Evolutionary conservation across 1,284 basidiomycete genomes (phyloP), one percentile per base, ranked within the genome.

Genomic region (Naganishia sp.): DNA sequence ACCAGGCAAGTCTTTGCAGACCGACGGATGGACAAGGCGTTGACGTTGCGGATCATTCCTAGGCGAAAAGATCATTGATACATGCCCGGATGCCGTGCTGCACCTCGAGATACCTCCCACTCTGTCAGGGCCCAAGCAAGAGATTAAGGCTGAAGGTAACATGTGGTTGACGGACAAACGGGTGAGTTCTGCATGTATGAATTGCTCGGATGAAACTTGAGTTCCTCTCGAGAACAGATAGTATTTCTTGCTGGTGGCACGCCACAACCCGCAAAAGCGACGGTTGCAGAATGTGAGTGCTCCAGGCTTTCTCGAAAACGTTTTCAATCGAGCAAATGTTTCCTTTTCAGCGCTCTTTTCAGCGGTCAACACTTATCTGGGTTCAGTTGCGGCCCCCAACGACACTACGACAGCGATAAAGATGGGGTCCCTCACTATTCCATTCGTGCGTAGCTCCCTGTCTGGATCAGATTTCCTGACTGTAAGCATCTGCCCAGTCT

Each of bases 121-220:
- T 16, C 16, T 61, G 7, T 36, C 48, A 31, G 57, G 57, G 1
- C 57, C 57, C 21, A 61, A 61, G 39, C 48, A 49, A 36, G 33
- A 48, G 48, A 42, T 52, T 3, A 50, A 43, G 57, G 44, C 16
- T 13, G 23, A 50, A 18, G 48, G 46, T 11, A 50, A 49, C 10
- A 52, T 61, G 48, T 61, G 57, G 57, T 28, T 61, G 57, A 50
- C 57, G 33, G 28, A 61, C 25, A 15, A 43, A 61, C 57, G 57
- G 48, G 57, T 61, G 9, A 55, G 53, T 45, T 15, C 33, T 21
- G 33, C 25, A 1, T 16, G 18, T 6, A 28, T 28, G 28, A 5
- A 28, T 28, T 28, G 28, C 2, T 28, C 28, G 28, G 28, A 28
- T 28, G 28, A 28, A 2, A 2, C 28, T 28, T 3, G 28, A 28